Percentiles rank a stretch among this genome's conserved stretches.
Conservation (phyloP, 2,329 filamentous ascomycete genomes). For the Iodosphaeria phyllophila region DNA sequence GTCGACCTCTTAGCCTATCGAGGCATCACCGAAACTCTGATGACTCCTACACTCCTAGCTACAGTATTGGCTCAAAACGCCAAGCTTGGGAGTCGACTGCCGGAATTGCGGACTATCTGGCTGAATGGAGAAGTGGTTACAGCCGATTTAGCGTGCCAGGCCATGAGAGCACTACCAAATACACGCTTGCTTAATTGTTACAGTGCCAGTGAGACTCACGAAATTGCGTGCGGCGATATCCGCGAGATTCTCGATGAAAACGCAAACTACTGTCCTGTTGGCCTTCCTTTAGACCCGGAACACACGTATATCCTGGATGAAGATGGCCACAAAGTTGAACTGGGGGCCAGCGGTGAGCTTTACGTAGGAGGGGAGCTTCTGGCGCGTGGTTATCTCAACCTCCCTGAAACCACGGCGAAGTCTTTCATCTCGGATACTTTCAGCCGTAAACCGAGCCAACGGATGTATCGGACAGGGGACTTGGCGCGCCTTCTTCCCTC, state of each 20-base stretch:
- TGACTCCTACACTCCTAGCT: conserved; percentile 64
- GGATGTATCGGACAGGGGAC: conserved; percentile 62
- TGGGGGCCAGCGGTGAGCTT: conserved; percentile 50
- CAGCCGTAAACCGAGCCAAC: conserved; percentile 34
- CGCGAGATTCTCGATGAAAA: conserved; percentile 44
- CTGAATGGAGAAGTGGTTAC: conserved; percentile 72
- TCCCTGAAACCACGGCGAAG: conserved; percentile 58
- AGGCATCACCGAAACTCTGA: conserved; percentile 60
- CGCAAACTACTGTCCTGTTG: conserved; percentile 53
- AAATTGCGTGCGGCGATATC: conserved; percentile 63
- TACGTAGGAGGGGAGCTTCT: conserved; percentile 58
- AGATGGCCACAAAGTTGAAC: conserved; percentile 40
- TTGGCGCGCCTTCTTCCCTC: conserved; percentile 46
- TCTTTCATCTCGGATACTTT: conserved; percentile 53
- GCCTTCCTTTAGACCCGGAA: conserved; percentile 46
- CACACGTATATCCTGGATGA: conserved; percentile 59
- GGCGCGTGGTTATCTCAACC: conserved; percentile 60
- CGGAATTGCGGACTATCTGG: conserved; percentile 53
- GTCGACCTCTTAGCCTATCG: conserved; percentile 50
- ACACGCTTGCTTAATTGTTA: conserved; percentile 61
- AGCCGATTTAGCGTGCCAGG: conserved; percentile 53
- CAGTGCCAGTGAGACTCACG: conserved; percentile 67
- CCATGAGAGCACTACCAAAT: conserved; percentile 47
- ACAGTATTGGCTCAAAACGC: conserved; percentile 54
- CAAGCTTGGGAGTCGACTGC: conserved; percentile 42